phyloP scores from a whole-genome alignment of 106 monocot species.

The Narthecium ossifragum region DNA sequence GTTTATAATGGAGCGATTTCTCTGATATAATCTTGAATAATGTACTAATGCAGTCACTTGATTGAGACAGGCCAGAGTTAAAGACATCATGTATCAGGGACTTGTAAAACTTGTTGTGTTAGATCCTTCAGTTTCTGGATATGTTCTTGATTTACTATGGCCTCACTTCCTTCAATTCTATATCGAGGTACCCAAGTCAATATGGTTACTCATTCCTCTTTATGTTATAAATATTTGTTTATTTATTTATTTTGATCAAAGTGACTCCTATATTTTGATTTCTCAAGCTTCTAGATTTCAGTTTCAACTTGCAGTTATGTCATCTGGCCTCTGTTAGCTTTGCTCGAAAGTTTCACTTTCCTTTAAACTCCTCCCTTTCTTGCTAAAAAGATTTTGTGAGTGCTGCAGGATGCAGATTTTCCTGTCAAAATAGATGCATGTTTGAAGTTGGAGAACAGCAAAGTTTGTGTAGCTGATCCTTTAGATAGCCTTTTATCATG shows the following conservation, averaged over 20 bases:
- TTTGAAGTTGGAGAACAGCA: constrained; percentile 57
- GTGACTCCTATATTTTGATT: too few species aligned
- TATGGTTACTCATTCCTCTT: background rate
- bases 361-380: too few species aligned
- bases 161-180: constrained; percentile 82
- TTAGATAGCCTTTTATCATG: constrained; percentile 70
- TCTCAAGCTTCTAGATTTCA: too few species aligned
- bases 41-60: constrained; percentile 16
- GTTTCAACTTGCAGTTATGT: too few species aligned
- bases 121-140: constrained; percentile 47
- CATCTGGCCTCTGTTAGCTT: too few species aligned
- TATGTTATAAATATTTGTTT: background rate
- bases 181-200: constrained; percentile 34
- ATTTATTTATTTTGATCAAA: too few species aligned
- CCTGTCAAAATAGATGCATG: constrained; percentile 63
- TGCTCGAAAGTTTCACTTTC: too few species aligned
- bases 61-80: constrained; percentile 55
- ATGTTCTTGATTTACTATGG: constrained; percentile 78
- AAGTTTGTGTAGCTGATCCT: constrained; percentile 57
- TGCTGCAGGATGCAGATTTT: constrained; percentile 42
- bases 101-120: constrained; percentile 60
- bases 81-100: constrained; percentile 65
- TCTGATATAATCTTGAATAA: constrained; percentile 10
- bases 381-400: too few species aligned
- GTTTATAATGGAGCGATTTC: background rate